Percentiles rank a stretch among this genome's conserved stretches.
These are phyloP conservation scores for Pythium guiyangense DNA, from an alignment of 352 stramenopile genomes.

Conservation along the genomic window DNA sequence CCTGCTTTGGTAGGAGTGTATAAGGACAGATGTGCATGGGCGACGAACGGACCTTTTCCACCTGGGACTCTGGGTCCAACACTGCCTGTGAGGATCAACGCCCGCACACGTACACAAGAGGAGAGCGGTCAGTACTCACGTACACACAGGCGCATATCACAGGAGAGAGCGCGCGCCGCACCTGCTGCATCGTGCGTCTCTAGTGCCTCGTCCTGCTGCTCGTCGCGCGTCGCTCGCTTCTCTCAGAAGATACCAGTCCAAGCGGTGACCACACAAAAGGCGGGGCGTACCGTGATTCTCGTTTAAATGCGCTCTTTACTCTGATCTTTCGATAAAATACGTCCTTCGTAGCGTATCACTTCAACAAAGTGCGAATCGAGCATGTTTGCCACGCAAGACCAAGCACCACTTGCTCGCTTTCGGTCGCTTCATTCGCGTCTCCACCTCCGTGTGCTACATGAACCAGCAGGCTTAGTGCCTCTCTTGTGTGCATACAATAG, in stretches of 20 bases:
- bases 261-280: background rate
- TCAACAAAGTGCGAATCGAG: background rate
- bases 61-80: constrained; percentile 74
- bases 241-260: constrained; percentile 3
- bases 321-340: background rate
- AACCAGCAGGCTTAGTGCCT: too few species aligned
- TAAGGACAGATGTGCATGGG: background rate
- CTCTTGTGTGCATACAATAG: too few species aligned
- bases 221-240: background rate
- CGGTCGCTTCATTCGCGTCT: too few species aligned
- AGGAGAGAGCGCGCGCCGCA: background rate
- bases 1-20: background rate
- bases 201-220: background rate
- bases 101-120: too few species aligned
- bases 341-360: background rate
- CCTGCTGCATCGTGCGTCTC: constrained; percentile 9
- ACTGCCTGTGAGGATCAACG: constrained; percentile 35
- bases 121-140: background rate
- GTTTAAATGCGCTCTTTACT: too few species aligned
- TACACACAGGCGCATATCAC: background rate
- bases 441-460: too few species aligned
- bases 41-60: constrained; percentile 50
- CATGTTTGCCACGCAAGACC: background rate
- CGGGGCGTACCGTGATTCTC: too few species aligned
- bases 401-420: too few species aligned